Base-by-base conservation (phyloP, 2,329 filamentous ascomycete species). In the Cercospora zeae-maydis region DNA sequence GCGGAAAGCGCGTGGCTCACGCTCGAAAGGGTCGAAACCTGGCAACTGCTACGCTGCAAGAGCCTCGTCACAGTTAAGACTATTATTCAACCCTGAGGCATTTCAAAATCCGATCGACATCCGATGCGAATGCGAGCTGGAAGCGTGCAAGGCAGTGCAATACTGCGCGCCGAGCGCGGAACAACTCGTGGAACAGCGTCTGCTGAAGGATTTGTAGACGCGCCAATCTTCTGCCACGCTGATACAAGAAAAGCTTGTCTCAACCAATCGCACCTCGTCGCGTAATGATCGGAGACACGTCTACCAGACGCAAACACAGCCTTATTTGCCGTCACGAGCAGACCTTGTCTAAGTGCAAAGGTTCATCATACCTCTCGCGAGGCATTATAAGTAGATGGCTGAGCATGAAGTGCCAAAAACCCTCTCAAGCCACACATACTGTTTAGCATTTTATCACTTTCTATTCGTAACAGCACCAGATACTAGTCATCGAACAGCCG, bases 101-200 rank as follows among this genome's bases (percentile, higher is more conserved):
- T 30, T 13, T 47, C 21, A 47, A 19, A 47, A 27, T 19, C 11
- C 11, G 24, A 47, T 13, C 5, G 3, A 47, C 5, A 1, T 27
- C 6, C 33, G 45, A 45, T 42, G 24, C 54, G 54, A 57, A 57
- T 42, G 54, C 54, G 54, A 57, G 54, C 54, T 57, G 54, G 45
- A 45, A 30, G 21, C 13, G 21, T 39, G 6, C 34, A 33, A 31
- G 54, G 54, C 54, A 42, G 54, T 57, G 54, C 36, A 57, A 16
- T 34, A 57, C 33, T 30, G 31, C 53, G 31, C 30, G 37, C 37
- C 52, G 19, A 36, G 14, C 10, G 51, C 42, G 42, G 42, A 47
- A 47, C 42, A 27, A 47, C 13, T 47, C 42, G 42, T 21, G 42
- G 42, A 14, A 47, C 21, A 14, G 14, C 51, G 30, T 53, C 8